Evolutionary conservation across 306 rosid species (phyloP), one percentile per base, ranked within the genome.

Genomic region (Pueraria montana): DNA sequence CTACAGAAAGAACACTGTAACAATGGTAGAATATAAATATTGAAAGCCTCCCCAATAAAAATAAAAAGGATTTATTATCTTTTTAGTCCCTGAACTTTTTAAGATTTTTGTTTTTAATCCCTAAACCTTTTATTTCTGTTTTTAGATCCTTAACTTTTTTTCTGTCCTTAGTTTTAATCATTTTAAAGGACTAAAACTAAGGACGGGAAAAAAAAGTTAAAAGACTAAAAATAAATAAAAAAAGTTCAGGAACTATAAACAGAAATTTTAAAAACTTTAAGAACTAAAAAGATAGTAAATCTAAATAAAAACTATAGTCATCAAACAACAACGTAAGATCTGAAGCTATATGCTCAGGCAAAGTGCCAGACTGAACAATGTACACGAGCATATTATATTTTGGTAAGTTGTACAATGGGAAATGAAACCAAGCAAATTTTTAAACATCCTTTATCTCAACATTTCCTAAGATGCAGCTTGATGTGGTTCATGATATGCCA

Each of bases 401-500:
- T 23, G 13, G 58, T 38, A 64, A 73, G 48, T 45, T 7, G 2
- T 21, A 50, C 13, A 36, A 9, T 13, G 72, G 26, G 21, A 79
- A 48, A 43, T 34, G 46, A 61, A 61, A 52, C 46, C 76, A 16
- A 62, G 70, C 74, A 80, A n/a, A 67, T 23, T 56, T 8, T 27
- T 24, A n/a, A 36, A 23, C 68, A 68, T 49, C 56, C n/a, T 49
- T 55, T 16, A 45, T 55, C 38, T 10, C 34, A 50, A 70, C 18
- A 64, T 59, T 59, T 75, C 56, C 8, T 0, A 13, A 26, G 12
- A 43, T 74, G 80, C 48, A 59, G 58, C 68, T 43, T 46, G 46
- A 32, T 49, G 38, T 61, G 64, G 79, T 58, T 81, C 72, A 17
- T 43, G 56, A 61, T 63, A 56, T 17, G 75, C 83, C 75, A 46